These are phyloP conservation scores for Penicillium corylophilum DNA, from an alignment of 2,329 filamentous ascomycete species.

Conservation along the genomic window DNA sequence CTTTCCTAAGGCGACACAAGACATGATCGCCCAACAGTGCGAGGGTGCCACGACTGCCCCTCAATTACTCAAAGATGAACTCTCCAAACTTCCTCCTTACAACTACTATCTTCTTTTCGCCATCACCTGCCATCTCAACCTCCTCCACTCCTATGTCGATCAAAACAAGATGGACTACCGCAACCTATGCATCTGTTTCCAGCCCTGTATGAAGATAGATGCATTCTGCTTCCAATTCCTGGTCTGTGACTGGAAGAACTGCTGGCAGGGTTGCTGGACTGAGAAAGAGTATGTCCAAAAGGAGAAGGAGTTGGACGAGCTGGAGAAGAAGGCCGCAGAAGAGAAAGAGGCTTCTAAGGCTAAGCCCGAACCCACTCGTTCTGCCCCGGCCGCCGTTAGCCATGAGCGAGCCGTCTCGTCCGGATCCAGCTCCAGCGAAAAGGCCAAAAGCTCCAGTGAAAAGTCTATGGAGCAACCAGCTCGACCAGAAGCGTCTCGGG, in stretches of 20 bases:
- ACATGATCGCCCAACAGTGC: constrained; percentile 76
- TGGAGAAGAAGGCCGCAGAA: constrained; percentile 26
- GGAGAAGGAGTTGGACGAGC: constrained; percentile 45
- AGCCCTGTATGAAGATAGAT: constrained; percentile 95
- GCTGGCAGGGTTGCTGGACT: constrained; percentile 94
- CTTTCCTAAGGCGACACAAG: constrained; percentile 80
- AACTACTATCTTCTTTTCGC: constrained; percentile 98
- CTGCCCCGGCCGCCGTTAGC: constrained; percentile 14
- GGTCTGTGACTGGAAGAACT: constrained; percentile 92
- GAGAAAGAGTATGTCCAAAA: constrained; percentile 74
- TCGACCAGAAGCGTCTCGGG: constrained; percentile 32
- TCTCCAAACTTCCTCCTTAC: constrained; percentile 91
- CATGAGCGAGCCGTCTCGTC: constrained; percentile 63
- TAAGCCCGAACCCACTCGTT: constrained; percentile 15
- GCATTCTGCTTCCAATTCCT: constrained; percentile 93
- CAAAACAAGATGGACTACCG: constrained; percentile 99
- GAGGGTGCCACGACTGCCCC: constrained; percentile 76
- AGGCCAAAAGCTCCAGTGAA: not conserved
- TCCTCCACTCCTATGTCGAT: constrained; percentile 85
- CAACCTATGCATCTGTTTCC: constrained; percentile 94
- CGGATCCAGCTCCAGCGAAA: constrained; percentile 56
- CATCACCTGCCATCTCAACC: constrained; percentile 91
- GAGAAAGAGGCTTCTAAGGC: constrained; percentile 24
- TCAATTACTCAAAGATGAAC: constrained; percentile 81
- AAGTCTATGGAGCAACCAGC: constrained; percentile 34